Conservation (phyloP, 495 filamentous ascomycete species). For the Chaetomium tenue region DNA sequence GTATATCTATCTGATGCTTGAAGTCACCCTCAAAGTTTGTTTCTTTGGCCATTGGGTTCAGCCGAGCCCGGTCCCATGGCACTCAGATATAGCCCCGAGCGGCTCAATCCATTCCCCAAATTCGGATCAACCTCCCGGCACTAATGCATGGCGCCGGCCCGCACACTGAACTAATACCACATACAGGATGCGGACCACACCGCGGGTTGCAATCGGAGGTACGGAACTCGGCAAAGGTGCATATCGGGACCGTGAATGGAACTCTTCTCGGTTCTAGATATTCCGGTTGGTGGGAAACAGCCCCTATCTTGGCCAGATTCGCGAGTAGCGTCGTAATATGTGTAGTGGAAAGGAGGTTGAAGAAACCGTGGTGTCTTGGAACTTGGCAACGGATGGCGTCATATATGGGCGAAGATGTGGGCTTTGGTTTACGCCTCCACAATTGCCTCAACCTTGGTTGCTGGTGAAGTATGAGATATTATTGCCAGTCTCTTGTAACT, state of each 20-base stretch:
- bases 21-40: neutral
- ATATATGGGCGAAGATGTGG: neutral
- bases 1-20: too few species aligned
- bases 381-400: conserved; percentile 11
- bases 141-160: neutral
- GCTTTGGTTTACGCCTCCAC: neutral
- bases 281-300: neutral
- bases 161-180: neutral
- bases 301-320: neutral
- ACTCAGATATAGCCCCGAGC: neutral
- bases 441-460: neutral
- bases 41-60: neutral
- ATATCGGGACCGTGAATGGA: neutral
- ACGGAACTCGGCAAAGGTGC: neutral
- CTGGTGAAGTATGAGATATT: neutral
- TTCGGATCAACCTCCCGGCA: neutral
- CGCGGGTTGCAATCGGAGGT: neutral
- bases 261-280: neutral
- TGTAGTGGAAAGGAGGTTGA: too few species aligned
- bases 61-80: neutral
- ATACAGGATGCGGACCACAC: neutral
- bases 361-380: neutral
- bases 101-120: neutral
- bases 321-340: neutral
- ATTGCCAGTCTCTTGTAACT: neutral